Percentiles rank a stretch among this genome's conserved stretches.
phyloP scores from a whole-genome alignment of 1,284 basidiomycete genomes.

The Dichomitus squalens region DNA sequence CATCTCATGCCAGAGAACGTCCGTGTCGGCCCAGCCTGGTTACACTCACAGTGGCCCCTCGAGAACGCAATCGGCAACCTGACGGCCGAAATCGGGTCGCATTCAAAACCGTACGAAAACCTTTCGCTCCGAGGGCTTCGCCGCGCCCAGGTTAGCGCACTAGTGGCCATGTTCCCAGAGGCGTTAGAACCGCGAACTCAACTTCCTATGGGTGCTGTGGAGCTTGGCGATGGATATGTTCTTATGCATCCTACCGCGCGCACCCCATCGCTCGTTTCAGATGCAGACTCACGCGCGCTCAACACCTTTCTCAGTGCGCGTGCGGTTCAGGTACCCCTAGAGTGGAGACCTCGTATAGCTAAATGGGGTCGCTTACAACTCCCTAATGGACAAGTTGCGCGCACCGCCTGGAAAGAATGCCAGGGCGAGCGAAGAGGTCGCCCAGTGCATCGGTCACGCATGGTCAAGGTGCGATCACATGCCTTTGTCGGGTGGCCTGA shows the following conservation, averaged over 20 bases:
- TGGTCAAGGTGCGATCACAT: constrained; percentile 1
- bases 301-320: neutral
- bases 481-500: neutral
- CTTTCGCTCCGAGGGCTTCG: constrained; percentile 19
- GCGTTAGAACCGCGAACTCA: neutral
- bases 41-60: too few relatives aligned
- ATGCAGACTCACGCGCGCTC: neutral
- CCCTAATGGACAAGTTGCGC: constrained; percentile 2
- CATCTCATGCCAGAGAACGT: constrained; percentile 24
- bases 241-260: neutral
- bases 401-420: too few relatives aligned
- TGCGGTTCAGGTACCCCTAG: neutral
- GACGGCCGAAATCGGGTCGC: constrained; percentile 24
- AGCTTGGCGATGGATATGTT: neutral
- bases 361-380: neutral
- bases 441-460: neutral
- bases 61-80: constrained; percentile 32
- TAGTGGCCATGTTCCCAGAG: constrained; percentile 24
- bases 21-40: constrained; percentile 20
- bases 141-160: constrained; percentile 20
- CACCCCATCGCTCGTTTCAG: neutral
- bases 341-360: neutral
- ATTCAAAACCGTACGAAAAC: constrained; percentile 25
- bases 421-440: neutral
- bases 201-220: too few relatives aligned